Evolutionary conservation across 164 flowering plant species (phyloP).

Genomic region (Kalanchoe fedtschenkoi): DNA sequence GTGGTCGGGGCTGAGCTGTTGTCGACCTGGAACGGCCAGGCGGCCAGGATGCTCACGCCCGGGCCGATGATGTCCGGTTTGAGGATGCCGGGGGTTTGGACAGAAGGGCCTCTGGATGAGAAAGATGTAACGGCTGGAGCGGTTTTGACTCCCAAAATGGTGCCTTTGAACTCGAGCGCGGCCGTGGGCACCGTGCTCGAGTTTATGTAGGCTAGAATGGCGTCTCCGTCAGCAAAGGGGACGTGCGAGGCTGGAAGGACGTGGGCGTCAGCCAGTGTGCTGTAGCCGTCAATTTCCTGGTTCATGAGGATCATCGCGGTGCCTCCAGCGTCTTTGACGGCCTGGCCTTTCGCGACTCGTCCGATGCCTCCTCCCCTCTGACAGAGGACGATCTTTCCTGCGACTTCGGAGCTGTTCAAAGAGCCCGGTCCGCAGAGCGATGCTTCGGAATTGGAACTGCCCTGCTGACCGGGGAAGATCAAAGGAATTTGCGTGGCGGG

Average conservation of each 20-base stretch:
- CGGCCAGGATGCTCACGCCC: conserved; percentile 33
- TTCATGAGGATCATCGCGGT: conserved; percentile 37
- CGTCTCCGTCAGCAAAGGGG: conserved; percentile 17
- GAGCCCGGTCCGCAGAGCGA: background rate
- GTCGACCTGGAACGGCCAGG: conserved; percentile 23
- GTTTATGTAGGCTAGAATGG: conserved; percentile 25
- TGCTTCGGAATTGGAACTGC: too few species aligned
- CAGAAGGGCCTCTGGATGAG: conserved; percentile 33
- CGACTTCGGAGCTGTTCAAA: background rate
- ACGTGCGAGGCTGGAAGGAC: conserved; percentile 37
- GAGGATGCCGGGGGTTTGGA: conserved; percentile 23
- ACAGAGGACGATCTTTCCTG: background rate
- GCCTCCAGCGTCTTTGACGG: conserved; percentile 31
- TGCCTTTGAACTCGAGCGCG: conserved; percentile 28
- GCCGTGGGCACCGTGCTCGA: conserved; percentile 26
- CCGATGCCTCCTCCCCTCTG: conserved; percentile 14
- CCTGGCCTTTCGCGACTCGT: conserved; percentile 16
- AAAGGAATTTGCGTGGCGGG: conserved; percentile 13
- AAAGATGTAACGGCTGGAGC: conserved; percentile 28
- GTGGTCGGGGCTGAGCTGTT: conserved; percentile 6
- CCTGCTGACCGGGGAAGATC: conserved; percentile 18
- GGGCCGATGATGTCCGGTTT: conserved; percentile 43
- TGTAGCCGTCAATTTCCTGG: conserved; percentile 16
- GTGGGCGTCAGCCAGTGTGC: conserved; percentile 18
- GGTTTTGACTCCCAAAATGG: conserved; percentile 15